phyloP scores from a whole-genome alignment of 805 yeast genomes.

The Sungouiella thailandica region DNA sequence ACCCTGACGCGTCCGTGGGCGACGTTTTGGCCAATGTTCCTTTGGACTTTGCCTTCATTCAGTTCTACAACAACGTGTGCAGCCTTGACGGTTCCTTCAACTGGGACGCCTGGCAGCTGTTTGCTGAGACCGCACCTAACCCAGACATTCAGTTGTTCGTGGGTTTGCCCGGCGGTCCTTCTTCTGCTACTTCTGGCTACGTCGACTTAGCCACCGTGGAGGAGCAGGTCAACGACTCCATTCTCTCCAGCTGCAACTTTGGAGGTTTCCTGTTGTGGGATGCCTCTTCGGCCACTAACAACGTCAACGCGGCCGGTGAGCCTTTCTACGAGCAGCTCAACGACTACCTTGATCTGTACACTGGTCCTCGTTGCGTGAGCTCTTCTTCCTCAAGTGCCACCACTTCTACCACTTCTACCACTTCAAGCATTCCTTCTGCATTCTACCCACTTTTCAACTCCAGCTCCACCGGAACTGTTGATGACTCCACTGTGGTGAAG shows the following conservation, averaged over 20 bases:
- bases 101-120: conserved; percentile 67
- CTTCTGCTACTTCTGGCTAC: conserved; percentile 58
- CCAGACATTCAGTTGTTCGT: conserved; percentile 61
- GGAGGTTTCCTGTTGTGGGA: conserved; percentile 88
- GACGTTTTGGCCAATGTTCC: conserved; percentile 43
- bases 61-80: conserved; percentile 86
- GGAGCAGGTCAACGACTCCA: conserved; percentile 8
- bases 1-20: conserved; percentile 66
- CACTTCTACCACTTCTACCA: conserved; percentile 3
- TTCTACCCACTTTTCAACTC: too few relatives aligned
- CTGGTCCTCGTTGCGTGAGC: too few relatives aligned
- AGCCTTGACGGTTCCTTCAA: conserved; percentile 48
- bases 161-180: conserved; percentile 58
- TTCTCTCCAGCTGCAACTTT: conserved; percentile 28
- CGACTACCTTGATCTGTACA: not conserved
- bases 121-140: conserved; percentile 63
- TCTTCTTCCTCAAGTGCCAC: conserved; percentile 1
- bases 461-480: too few relatives aligned
- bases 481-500: too few relatives aligned
- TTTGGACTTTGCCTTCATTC: conserved; percentile 79
- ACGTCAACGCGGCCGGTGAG: conserved; percentile 21
- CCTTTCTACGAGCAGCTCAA: conserved; percentile 6
- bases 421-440: too few relatives aligned
- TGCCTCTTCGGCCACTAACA: conserved; percentile 54
- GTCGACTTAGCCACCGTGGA: conserved; percentile 21